Percentiles rank a stretch among this genome's conserved stretches.
Evolutionary conservation across 208 protist genomes (phyloP).

Genomic region (Leishmania amazonensis): DNA sequence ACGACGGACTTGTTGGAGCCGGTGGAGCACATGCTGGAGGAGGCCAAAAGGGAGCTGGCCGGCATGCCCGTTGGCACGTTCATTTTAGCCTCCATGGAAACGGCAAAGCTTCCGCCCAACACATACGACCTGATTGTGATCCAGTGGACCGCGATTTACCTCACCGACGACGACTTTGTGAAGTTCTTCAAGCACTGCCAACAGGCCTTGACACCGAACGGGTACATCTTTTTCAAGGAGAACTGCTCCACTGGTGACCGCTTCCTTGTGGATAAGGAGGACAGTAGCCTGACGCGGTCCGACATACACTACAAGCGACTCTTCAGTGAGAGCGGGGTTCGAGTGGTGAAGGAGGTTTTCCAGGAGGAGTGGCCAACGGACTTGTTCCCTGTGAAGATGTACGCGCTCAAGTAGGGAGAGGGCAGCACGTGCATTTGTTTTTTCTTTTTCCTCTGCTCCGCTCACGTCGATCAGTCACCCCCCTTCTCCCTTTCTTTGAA

Average conservation of each 20-base stretch:
- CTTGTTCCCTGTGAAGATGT: constrained; percentile 90
- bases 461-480: not conserved
- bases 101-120: constrained; percentile 43
- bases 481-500: not conserved
- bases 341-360: constrained; percentile 58
- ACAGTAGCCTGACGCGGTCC: constrained; percentile 89
- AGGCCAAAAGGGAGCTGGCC: constrained; percentile 82
- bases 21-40: constrained; percentile 82
- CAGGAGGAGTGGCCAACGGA: constrained; percentile 83
- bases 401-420: constrained; percentile 68
- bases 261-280: constrained; percentile 89
- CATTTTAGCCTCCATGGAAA: constrained; percentile 86
- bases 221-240: constrained; percentile 94
- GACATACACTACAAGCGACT: constrained; percentile 87
- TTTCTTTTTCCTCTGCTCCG: not conserved
- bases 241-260: constrained; percentile 58
- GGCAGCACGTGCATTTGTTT: not conserved
- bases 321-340: constrained; percentile 70
- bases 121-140: constrained; percentile 93
- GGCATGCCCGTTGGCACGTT: constrained; percentile 74
- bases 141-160: constrained; percentile 94
- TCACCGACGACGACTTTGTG: constrained; percentile 93
- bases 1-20: constrained; percentile 88
- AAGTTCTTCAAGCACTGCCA: constrained; percentile 82
- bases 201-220: constrained; percentile 66